Conservation (phyloP, 306 rosid species). For the Dalbergia cultrata region DNA sequence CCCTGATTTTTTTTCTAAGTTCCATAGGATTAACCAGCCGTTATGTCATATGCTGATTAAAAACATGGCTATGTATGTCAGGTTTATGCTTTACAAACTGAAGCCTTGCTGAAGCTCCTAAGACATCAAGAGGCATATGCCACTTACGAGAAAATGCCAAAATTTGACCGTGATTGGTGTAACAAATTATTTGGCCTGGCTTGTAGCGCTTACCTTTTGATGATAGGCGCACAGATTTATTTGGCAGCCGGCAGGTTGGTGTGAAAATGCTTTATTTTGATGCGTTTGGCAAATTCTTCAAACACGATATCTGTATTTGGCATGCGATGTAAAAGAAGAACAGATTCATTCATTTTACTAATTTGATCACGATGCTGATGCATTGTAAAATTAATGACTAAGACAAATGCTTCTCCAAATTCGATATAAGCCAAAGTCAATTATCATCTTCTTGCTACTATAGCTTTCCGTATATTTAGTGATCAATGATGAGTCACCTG, state of each 20-base stretch:
- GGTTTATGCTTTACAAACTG: conserved; percentile 87
- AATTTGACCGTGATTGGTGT: conserved; percentile 60
- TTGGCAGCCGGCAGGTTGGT: conserved; percentile 89
- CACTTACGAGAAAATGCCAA: conserved; percentile 67
- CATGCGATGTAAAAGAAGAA: background rate
- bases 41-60: conserved; percentile 24
- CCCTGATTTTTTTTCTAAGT: background rate
- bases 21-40: background rate
- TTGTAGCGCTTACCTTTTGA: conserved; percentile 60
- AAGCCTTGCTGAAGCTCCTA: conserved; percentile 77
- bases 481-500: background rate
- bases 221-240: conserved; percentile 74
- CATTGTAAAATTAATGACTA: conserved; percentile 1
- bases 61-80: conserved; percentile 41
- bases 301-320: background rate
- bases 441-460: background rate
- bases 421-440: background rate
- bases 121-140: conserved; percentile 83
- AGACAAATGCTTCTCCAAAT: conserved; percentile 7
- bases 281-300: conserved; percentile 17
- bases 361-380: background rate
- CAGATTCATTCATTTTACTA: conserved; percentile 12
- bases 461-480: background rate
- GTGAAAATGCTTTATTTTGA: conserved; percentile 20
- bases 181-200: conserved; percentile 67